These are phyloP conservation scores for Candida jianshihensis DNA, from an alignment of 805 yeast species.

Conservation along the genomic window DNA sequence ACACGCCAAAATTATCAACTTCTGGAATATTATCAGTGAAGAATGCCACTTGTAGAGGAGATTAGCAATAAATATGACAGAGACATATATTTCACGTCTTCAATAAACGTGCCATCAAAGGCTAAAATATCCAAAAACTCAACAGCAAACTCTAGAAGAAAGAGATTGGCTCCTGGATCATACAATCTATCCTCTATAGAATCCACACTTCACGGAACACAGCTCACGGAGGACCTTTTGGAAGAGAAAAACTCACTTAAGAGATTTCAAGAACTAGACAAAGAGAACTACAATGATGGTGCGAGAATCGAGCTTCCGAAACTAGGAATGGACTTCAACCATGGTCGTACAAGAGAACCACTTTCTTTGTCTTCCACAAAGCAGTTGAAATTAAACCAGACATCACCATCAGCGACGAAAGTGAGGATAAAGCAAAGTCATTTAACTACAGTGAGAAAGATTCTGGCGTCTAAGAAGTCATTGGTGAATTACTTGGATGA, in stretches of 20 bases:
- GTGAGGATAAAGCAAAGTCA: slow-evolving; percentile 20
- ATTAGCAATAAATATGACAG: slow-evolving; percentile 12
- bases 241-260: slow-evolving; percentile 31
- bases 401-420: slow-evolving; percentile 8
- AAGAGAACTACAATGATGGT: slow-evolving; percentile 37
- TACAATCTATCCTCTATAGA: slow-evolving; percentile 21
- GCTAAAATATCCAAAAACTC: slow-evolving; percentile 9
- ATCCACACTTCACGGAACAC: slow-evolving; percentile 21
- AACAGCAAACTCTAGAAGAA: slow-evolving; percentile 12
- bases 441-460: slow-evolving; percentile 28
- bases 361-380: slow-evolving; percentile 4
- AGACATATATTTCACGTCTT: slow-evolving; percentile 22
- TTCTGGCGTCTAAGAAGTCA: slow-evolving; percentile 33
- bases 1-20: no score
- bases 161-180: slow-evolving; percentile 22
- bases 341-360: slow-evolving; percentile 10
- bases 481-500: slow-evolving; percentile 37
- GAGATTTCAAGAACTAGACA: slow-evolving; percentile 34
- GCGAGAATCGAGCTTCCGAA: slow-evolving; percentile 33
- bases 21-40: no score
- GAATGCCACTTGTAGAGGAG: slow-evolving; percentile 15
- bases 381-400: slow-evolving; percentile 1
- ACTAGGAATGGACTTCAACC: slow-evolving; percentile 21
- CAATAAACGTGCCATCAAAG: slow-evolving; percentile 15
- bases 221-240: slow-evolving; percentile 17